Percentiles rank a stretch among this genome's conserved stretches.
Conservation (phyloP, 1,139 yeast genomes). For the Saccharomyces hybrid region DNA sequence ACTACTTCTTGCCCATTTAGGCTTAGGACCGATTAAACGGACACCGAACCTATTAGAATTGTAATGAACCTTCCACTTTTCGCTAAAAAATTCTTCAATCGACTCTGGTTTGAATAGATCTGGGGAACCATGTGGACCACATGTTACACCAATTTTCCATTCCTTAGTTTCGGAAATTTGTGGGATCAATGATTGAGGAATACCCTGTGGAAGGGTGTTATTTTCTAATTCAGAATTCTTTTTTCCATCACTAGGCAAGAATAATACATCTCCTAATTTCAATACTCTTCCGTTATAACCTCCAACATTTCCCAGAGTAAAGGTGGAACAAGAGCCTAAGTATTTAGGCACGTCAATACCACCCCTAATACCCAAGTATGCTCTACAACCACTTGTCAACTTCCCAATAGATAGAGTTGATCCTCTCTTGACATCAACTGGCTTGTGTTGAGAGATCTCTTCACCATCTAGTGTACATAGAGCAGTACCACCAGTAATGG, state of each 20-base stretch:
- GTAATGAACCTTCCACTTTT: conserved; percentile 90
- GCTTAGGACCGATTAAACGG: conserved; percentile 90
- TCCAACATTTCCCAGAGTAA: conserved; percentile 90
- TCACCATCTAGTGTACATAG: conserved; percentile 58
- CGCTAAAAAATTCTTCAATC: conserved; percentile 61
- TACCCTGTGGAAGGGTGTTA: conserved; percentile 62
- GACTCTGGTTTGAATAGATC: conserved; percentile 78
- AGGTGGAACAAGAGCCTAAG: conserved; percentile 92
- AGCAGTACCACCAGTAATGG: conserved; percentile 79
- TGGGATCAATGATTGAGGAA: conserved; percentile 57
- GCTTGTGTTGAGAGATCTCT: conserved; percentile 55
- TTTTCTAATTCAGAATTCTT: conserved; percentile 44
- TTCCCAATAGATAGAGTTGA: conserved; percentile 77
- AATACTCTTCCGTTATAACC: conserved; percentile 89
- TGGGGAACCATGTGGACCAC: conserved; percentile 97
- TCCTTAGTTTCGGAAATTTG: conserved; percentile 40
- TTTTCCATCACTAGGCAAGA: conserved; percentile 49
- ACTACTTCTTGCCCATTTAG: conserved; percentile 91
- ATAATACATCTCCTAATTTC: conserved; percentile 85
- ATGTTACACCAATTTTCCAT: conserved; percentile 88
- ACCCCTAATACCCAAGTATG: conserved; percentile 82
- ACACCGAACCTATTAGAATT: conserved; percentile 96
- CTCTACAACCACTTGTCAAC: conserved; percentile 72
- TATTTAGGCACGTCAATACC: conserved; percentile 93
- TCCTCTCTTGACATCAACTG: conserved; percentile 62